Percentiles rank a stretch among this genome's conserved stretches.
Conservation (phyloP, 148 eudicot genomes). For the Chenopodium album region DNA sequence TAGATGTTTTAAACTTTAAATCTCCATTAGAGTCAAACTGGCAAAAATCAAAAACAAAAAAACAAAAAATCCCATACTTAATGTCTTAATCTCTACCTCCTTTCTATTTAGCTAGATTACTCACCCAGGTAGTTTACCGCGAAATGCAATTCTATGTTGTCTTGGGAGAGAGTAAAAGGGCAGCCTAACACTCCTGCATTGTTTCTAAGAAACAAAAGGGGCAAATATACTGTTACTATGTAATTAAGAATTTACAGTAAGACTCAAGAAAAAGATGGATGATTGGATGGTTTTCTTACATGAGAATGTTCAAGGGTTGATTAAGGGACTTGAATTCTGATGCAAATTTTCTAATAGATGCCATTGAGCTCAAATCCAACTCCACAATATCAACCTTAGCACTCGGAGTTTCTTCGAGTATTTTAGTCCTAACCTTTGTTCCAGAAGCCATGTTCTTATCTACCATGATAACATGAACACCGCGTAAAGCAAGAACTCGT, state of each 20-base stretch:
- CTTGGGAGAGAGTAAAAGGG: constrained; percentile 76
- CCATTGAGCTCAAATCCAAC: constrained; percentile 75
- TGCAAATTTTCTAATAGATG: constrained; percentile 68
- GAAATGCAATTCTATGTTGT: constrained; percentile 82
- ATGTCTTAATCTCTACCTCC: too few relatives aligned
- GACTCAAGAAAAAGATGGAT: not conserved
- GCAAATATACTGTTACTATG: not conserved
- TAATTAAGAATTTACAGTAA: not conserved
- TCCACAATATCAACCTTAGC: constrained; percentile 81
- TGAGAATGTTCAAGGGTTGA: constrained; percentile 63
- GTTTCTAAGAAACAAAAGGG: constrained; percentile 43
- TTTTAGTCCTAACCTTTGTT: constrained; percentile 46
- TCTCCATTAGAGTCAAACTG: too few relatives aligned
- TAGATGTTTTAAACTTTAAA: too few relatives aligned
- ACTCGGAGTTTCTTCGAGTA: constrained; percentile 54
- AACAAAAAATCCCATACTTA: too few relatives aligned
- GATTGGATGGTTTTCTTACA: constrained; percentile 42
- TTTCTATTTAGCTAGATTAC: not conserved
- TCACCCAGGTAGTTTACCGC: constrained; percentile 85
- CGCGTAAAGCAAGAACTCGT: constrained; percentile 83
- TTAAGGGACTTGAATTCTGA: constrained; percentile 51
- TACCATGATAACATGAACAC: constrained; percentile 85
- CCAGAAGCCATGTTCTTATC: constrained; percentile 67
- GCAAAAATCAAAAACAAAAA: too few relatives aligned
- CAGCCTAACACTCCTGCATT: constrained; percentile 93